phyloP scores from a whole-genome alignment of 2,329 filamentous ascomycete species.

The Ascochyta rabiei region DNA sequence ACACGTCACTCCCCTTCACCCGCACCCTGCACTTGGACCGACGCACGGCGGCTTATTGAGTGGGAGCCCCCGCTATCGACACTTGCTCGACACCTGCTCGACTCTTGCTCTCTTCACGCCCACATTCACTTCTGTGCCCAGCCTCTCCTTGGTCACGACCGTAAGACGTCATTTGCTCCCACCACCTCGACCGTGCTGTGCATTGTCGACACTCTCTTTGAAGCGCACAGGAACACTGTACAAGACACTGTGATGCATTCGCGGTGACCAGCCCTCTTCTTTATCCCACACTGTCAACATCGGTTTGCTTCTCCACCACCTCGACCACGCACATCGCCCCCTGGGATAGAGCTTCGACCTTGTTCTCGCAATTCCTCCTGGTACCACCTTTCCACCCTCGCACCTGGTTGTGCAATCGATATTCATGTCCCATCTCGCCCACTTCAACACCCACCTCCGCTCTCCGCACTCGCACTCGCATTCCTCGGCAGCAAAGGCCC shows the following conservation, averaged over 20 bases:
- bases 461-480: constrained; percentile 11
- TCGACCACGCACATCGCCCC: constrained; percentile 17
- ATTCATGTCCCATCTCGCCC: constrained; percentile 12
- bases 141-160: neutral
- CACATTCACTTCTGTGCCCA: constrained; percentile 2
- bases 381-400: constrained; percentile 1
- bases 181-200: constrained; percentile 28
- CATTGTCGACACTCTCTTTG: constrained; percentile 20
- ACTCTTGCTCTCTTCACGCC: constrained; percentile 6
- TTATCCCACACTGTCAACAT: constrained; percentile 31
- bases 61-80: constrained; percentile 3
- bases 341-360: constrained; percentile 23
- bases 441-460: constrained; percentile 11
- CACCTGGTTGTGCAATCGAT: constrained; percentile 25
- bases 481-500: constrained; percentile 5
- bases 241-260: constrained; percentile 39
- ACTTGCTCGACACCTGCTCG: too few relatives aligned
- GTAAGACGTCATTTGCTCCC: constrained; percentile 16
- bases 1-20: constrained; percentile 19
- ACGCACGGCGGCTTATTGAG: constrained; percentile 14
- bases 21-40: neutral
- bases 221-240: constrained; percentile 6
- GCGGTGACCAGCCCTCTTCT: constrained; percentile 29
- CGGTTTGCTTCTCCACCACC: constrained; percentile 18
- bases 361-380: constrained; percentile 15